Base-by-base conservation (phyloP, 2,329 filamentous ascomycete species). In the Harringtonia aguacate region DNA sequence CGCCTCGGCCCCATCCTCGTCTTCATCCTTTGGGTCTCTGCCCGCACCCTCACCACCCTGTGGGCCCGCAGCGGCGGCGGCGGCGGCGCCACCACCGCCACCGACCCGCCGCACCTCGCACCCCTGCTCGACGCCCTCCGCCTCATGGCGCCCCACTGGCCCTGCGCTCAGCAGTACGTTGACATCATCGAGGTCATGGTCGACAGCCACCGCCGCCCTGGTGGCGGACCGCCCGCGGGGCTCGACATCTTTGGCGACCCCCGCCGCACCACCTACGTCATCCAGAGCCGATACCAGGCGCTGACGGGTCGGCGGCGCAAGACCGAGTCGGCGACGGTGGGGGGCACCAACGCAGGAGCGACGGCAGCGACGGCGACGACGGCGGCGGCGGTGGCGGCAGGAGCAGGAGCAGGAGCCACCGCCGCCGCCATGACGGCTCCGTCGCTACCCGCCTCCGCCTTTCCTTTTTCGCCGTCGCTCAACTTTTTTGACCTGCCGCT, bases 121-220 rank as follows among this genome's bases (percentile, higher is more conserved):
- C 31, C 48, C 1, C 37, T 49, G 14, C 30, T 49, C 4, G 27
- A 30, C 4, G 35, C 38, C 14, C 46, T 49, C 3, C 39, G 36
- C 28, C 45, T 47, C 15, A 38, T 43, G 29, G 39, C 45, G 13
- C 24, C 20, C 1, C 40, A 31, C 17, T 49, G 48, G 48, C 46
- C 48, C n/a, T 46, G 43, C 14, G 45, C 48, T 1, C 36, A 47
- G 31, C 28, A 40, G 4, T 49, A 47, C 21, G 45, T 28, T 39
- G 48, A 49, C 20, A 47, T 48, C 13, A 36, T 49, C 17, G 45
- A 49, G 40, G 20, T 46, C 8, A 44, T 49, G 12, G n/a, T 49
- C 5, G 48, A 49, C 34, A 46, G 39, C 8, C 43, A 46, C 29
- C 41, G 45, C 35, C 44, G 20, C 27, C 48, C 45, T 2, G 48